A percentile compares a stretch with the other conserved stretches of the same genome.
These are phyloP conservation scores for Rutstroemia sydowiana DNA, from an alignment of 2,329 filamentous ascomycete genomes.

Conservation along the genomic window DNA sequence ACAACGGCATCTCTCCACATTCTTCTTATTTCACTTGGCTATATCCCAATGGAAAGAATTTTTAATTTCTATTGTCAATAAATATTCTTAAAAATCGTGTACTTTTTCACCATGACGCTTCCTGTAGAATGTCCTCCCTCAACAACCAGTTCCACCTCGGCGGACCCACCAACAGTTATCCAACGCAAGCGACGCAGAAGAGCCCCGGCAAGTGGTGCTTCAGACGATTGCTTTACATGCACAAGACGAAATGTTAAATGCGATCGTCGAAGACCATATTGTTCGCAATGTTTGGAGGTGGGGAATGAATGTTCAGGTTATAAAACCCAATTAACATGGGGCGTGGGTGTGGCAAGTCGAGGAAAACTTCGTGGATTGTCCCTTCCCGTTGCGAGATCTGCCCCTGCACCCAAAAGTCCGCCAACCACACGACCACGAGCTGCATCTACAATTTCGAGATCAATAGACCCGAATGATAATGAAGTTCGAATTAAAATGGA, in stretches of 20 bases:
- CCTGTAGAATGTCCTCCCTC: constrained; percentile 28
- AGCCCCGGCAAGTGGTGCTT: constrained; percentile 79
- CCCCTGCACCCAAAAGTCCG: constrained; percentile 36
- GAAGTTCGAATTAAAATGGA: constrained; percentile 29
- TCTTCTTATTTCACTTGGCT: constrained; percentile 11
- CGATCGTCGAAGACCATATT: constrained; percentile 88
- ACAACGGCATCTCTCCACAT: constrained; percentile 7
- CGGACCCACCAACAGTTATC: constrained; percentile 26
- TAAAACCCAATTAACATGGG: constrained; percentile 95
- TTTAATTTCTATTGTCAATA: constrained; percentile 8
- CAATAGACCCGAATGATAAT: constrained; percentile 19
- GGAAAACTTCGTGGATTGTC: constrained; percentile 89
- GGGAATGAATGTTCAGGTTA: constrained; percentile 93
- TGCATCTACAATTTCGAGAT: constrained; percentile 20
- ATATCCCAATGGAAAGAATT: constrained; percentile 4
- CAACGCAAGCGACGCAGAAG: constrained; percentile 68
- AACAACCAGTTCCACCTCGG: constrained; percentile 16
- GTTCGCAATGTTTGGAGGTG: constrained; percentile 85
- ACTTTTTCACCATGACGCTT: constrained; percentile 24
- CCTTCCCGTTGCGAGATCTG: constrained; percentile 57
- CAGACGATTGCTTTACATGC: constrained; percentile 94
- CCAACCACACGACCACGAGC: constrained; percentile 24
- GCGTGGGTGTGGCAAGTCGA: constrained; percentile 87
- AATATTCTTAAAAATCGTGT: not conserved
- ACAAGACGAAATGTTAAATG: constrained; percentile 77